phyloP scores from a whole-genome alignment of 768 basidiomycete species.

The Pilatotrama ljubarskyi region DNA sequence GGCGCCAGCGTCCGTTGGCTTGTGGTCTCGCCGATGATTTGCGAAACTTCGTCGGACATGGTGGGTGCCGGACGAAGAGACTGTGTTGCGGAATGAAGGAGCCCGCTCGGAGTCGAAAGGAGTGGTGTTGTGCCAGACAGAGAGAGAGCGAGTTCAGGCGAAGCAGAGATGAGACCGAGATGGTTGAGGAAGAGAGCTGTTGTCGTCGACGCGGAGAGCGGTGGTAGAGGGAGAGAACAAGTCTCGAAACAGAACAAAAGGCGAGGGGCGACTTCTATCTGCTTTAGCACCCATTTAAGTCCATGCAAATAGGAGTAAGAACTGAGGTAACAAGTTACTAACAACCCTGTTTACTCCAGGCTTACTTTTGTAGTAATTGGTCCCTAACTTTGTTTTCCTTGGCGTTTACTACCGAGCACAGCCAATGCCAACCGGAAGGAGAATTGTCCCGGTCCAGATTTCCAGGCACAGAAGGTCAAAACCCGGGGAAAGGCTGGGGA shows the following conservation, averaged over 20 bases:
- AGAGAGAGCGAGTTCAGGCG: neutral
- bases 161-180: neutral
- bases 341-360: too few species aligned
- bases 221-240: slow-evolving; percentile 11
- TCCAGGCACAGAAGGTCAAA: too few species aligned
- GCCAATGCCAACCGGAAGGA: neutral
- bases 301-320: neutral
- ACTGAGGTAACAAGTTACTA: too few species aligned
- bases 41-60: slow-evolving; percentile 26
- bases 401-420: neutral
- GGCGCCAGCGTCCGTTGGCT: slow-evolving; percentile 69
- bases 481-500: too few species aligned
- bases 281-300: too few species aligned
- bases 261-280: neutral
- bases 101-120: slow-evolving; percentile 8
- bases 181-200: neutral
- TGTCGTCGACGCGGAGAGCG: neutral
- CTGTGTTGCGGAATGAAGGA: slow-evolving; percentile 1
- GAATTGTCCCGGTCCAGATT: neutral
- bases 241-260: slow-evolving; percentile 13
- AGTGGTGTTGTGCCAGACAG: neutral
- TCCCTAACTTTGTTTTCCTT: neutral
- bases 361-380: too few species aligned
- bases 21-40: slow-evolving; percentile 30
- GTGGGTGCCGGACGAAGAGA: neutral